Evolutionary conservation across 2,329 filamentous ascomycete genomes (phyloP), one percentile per base, ranked within the genome.

Genomic region (Colletotrichum spinosum): DNA sequence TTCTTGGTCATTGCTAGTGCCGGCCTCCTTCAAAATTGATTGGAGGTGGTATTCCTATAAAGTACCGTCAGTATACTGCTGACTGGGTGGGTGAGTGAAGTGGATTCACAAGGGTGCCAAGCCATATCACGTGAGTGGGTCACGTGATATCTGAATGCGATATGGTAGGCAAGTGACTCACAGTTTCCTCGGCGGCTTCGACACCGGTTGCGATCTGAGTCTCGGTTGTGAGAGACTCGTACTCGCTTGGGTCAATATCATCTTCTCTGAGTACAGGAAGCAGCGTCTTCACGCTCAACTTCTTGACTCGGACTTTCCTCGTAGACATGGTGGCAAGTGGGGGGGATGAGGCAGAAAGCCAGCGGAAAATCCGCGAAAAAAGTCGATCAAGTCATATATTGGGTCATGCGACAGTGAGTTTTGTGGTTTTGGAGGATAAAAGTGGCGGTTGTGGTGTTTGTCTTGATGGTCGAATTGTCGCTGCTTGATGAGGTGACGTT

Each of bases 171-270:
- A 69, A 8, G 61, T 60, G 71, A 92, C 94, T 89, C 81, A 97
- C 96, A 83, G 95, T 95, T 88, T 98, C 94, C 82, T 99, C 96
- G 70, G 90, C 92, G 78, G 97, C 94, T 81, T 99, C 96, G 73
- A 99, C 96, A 80, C 96, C 96, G 71, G 94, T 97, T 77, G 96
- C 94, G 77, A 97, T 93, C 90, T 93, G 81, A 85, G 89, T 83
- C 88, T 92, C 86, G 77, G 91, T 91, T 72, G 91, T 92, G 77
- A 95, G 90, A 73, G 92, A 88, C 81, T 97, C 93, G 79, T 97
- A 97, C 80, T 94, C 88, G 74, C 85, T 87, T 75, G 91, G 86
- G 76, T 97, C 94, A 80, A 98, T 91, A 77, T 98, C 92, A 79
- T 93, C 87, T 82, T 98, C 95, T 78, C 92, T 89, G 75, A 97